Evolutionary conservation across 2,329 filamentous ascomycete species (phyloP), one percentile per base, ranked within the genome.

Genomic region (Aspergillus sp.): DNA sequence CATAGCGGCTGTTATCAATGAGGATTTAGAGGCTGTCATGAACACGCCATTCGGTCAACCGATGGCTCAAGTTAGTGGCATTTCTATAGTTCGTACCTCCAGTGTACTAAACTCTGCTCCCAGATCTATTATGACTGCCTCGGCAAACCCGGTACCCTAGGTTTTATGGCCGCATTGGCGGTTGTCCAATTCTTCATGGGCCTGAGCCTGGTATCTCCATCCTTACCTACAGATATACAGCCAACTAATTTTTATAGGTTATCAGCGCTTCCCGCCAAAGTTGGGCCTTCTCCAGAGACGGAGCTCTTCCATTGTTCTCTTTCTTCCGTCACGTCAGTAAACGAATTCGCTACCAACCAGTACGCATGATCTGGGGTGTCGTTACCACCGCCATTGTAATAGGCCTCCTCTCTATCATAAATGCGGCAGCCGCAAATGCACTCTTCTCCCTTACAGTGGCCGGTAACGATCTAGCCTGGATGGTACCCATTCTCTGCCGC

Each of bases 181-280:
- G 78, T 84, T 44, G 82, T 85, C 2, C 84, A 87, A 65, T 87
- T 84, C 66, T 74, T 86, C 36, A 86, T 86, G 81, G 83, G 83
- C 0, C 70, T 85, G 2, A 83, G 80, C 24, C 80, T 85, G 48
- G 72, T 73, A 49, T 48, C 45, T 42, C 11, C 15, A 39, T 44
- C 30, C 24, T 15, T 34, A 9, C 12, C 17, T 7, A 24, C 38
- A n/a, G 11, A 26, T 39, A 9, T n/a, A n/a, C 26, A 22, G 9
- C 26, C 20, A 44, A 48, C 15, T 3, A 12, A 30, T 32, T 26
- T n/a, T 5, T n/a, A 4, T 5, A 61, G 59, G 55, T 83, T 5
- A 80, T 86, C 9, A 84, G 84, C 1, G 81, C 80, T 8, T 84
- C 81, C 11, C 78, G 84, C 9, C 84, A 87, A 69, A 79, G 76